phyloP scores from a whole-genome alignment of 306 rosid species.

The Albizia julibrissin region DNA sequence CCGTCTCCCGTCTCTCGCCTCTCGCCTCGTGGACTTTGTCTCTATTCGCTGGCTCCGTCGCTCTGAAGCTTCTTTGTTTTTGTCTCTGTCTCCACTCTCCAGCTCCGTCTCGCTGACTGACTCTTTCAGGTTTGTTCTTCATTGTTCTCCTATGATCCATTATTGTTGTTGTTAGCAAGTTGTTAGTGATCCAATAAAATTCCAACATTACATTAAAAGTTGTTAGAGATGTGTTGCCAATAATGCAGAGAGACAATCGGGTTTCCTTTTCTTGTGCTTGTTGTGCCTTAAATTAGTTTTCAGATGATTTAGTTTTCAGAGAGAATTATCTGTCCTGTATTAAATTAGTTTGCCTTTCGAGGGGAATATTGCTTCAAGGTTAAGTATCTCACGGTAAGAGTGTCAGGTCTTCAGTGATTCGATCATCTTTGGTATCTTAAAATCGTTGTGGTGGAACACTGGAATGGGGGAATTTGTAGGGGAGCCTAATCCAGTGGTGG shows the following conservation, averaged over 20 bases:
- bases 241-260: constrained; percentile 5
- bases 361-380: not conserved
- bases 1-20: too few relatives aligned
- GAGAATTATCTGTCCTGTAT: not conserved
- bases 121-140: too few relatives aligned
- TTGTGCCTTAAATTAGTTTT: constrained; percentile 3
- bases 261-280: not conserved
- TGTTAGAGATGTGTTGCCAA: too few relatives aligned
- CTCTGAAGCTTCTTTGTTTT: too few relatives aligned
- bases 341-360: not conserved
- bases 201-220: too few relatives aligned
- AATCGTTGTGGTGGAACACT: constrained; percentile 62
- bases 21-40: too few relatives aligned
- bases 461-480: constrained; percentile 46
- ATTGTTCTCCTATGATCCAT: too few relatives aligned
- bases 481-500: constrained; percentile 40
- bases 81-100: too few relatives aligned
- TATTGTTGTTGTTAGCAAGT: too few relatives aligned
- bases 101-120: too few relatives aligned
- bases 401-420: constrained; percentile 26
- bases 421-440: constrained; percentile 13
- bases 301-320: constrained; percentile 6
- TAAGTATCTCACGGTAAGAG: not conserved
- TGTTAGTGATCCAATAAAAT: too few relatives aligned
- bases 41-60: too few relatives aligned